Base-by-base conservation (phyloP, 176 grass and related monocot genomes). In the Avena eriantha region DNA sequence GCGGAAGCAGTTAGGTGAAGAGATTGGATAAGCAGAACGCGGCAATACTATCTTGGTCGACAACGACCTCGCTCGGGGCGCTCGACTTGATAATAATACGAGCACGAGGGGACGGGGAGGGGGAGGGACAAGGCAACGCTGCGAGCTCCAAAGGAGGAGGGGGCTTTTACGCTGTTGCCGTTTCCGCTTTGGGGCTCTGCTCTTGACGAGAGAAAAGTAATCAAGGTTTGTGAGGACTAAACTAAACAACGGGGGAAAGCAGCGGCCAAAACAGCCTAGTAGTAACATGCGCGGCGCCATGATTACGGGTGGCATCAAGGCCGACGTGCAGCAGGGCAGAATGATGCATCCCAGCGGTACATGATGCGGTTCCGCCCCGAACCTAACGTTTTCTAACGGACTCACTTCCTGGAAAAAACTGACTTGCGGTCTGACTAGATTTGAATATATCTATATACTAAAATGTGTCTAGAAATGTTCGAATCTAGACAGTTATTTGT, bases 231-330 rank as follows among this genome's bases (percentile, higher is more conserved):
- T 1, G 18, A n/a, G 18, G 5, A 21, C 24, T 66, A 81, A 68
- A 50, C 79, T n/a, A 7, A n/a, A n/a, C n/a, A n/a, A n/a, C n/a
- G 1, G 16, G 60, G 7, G 2, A 49, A 68, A 33, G 59, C 58
- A 10, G 48, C 0, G 58, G 89, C 41, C 68, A 91, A 91, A 75
- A 69, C 66, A 46, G 22, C 21, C 34, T 41, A 41, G 6, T 7
- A 41, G 6, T 69, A 78, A 56, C 71, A 86, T 57, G 29, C 29
- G 36, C 22, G 10, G 24, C 19, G 39, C 1, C 48, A 81, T 91
- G 81, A 91, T 91, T 18, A 56, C 3, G 56, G 74, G 79, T 0
- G 65, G 73, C 85, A 84, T 77, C 81, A 83, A 51, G 85, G n/a
- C n/a, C 76, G 59, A 69, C 85, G 41, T 84, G 89, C 81, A 46